Evolutionary conservation across 768 basidiomycete species (phyloP).

Genomic region (Tulasnella sp.): DNA sequence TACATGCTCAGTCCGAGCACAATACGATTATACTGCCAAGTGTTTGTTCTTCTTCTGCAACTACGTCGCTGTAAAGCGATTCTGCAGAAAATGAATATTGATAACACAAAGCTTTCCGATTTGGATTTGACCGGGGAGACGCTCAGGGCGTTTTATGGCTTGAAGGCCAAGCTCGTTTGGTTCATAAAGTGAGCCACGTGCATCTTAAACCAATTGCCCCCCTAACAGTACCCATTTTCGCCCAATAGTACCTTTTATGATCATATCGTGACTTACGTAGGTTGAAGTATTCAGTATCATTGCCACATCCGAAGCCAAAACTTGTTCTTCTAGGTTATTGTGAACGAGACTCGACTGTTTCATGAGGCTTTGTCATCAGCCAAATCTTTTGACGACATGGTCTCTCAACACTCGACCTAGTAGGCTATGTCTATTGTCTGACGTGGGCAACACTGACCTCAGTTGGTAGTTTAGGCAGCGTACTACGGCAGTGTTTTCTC

Average conservation of each 20-base stretch:
- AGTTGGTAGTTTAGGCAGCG: constrained; percentile 43
- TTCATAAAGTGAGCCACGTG: constrained; percentile 59
- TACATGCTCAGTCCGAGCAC: constrained; percentile 57
- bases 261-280: constrained; percentile 63
- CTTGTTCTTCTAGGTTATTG: constrained; percentile 39
- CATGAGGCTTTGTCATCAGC: constrained; percentile 42
- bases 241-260: constrained; percentile 45
- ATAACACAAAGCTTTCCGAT: constrained; percentile 31
- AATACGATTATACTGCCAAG: constrained; percentile 47
- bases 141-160: constrained; percentile 61
- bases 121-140: constrained; percentile 28
- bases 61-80: constrained; percentile 60
- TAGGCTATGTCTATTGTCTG: constrained; percentile 31
- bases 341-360: constrained; percentile 48
- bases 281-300: too few relatives aligned
- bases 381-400: constrained; percentile 65
- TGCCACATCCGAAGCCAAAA: too few relatives aligned
- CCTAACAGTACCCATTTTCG: neutral
- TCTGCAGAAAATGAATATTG: constrained; percentile 55
- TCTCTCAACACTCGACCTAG: constrained; percentile 57
- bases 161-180: constrained; percentile 70
- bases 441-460: neutral
- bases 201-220: neutral
- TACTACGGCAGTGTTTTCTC: constrained; percentile 53
- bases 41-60: constrained; percentile 64